These are phyloP conservation scores for Entamoeba invadens DNA, from an alignment of 208 protist species.

Conservation along the genomic window DNA sequence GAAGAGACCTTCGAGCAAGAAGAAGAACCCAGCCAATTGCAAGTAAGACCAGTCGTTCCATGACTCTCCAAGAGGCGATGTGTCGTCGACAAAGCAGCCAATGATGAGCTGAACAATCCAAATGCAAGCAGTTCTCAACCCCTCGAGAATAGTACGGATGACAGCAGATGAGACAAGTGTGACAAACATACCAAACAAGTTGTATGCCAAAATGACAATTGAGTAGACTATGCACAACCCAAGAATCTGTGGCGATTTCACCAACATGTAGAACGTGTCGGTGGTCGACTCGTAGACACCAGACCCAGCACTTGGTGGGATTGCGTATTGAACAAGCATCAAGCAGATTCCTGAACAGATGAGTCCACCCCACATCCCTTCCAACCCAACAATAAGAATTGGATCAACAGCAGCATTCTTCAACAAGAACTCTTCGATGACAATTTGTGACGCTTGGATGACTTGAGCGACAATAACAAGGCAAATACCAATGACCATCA, in stretches of 20 bases:
- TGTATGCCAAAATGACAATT: slow-evolving; percentile 35
- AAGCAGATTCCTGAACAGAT: slow-evolving; percentile 50
- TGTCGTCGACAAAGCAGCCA: slow-evolving; percentile 24
- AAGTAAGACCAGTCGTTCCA: slow-evolving; percentile 35
- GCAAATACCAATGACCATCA: slow-evolving; percentile 40
- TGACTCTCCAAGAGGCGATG: slow-evolving; percentile 30
- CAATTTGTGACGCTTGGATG: slow-evolving; percentile 63
- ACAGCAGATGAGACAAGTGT: slow-evolving; percentile 31
- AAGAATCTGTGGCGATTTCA: slow-evolving; percentile 10
- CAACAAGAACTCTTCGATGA: slow-evolving; percentile 61
- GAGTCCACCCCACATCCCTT: slow-evolving; percentile 62
- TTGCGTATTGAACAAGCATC: slow-evolving; percentile 32
- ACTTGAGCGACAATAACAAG: slow-evolving; percentile 60
- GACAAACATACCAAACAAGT: slow-evolving; percentile 41
- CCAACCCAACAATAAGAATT: slow-evolving; percentile 67
- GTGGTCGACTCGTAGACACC: slow-evolving; percentile 19
- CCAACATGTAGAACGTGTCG: slow-evolving; percentile 33
- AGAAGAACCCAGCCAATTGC: slow-evolving; percentile 35
- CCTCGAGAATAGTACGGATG: slow-evolving; percentile 40
- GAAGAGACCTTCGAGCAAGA: slow-evolving; percentile 18
- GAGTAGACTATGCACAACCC: slow-evolving; percentile 16
- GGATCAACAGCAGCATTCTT: slow-evolving; percentile 51
- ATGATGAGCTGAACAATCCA: slow-evolving; percentile 40
- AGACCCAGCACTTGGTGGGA: not conserved
- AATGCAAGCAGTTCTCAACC: slow-evolving; percentile 32